Evolutionary conservation across 768 basidiomycete genomes (phyloP).

Genomic region (Tulasnella sp.): DNA sequence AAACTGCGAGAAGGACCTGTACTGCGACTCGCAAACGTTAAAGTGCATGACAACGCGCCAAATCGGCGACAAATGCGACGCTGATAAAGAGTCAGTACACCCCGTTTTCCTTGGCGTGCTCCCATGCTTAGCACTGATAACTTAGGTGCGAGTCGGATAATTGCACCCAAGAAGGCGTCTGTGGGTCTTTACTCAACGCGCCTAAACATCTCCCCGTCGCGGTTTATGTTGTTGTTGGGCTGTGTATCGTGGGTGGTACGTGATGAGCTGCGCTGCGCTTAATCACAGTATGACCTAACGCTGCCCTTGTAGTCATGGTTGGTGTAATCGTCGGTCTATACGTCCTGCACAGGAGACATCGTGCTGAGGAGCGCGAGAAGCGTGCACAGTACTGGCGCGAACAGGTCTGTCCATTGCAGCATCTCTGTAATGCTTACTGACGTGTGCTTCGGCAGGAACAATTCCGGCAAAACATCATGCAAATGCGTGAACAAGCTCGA

Average conservation of each 20-base stretch:
- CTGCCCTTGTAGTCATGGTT: constrained; percentile 47
- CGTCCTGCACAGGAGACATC: constrained; percentile 55
- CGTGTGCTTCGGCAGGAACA: constrained; percentile 41
- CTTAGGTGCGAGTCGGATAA: constrained; percentile 64
- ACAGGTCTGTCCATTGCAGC: constrained; percentile 37
- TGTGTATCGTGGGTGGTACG: constrained; percentile 63
- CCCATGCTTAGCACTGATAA: neutral
- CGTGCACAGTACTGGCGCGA: constrained; percentile 84
- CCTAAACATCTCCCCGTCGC: constrained; percentile 51
- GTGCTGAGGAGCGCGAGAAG: constrained; percentile 67
- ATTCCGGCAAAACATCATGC: constrained; percentile 66
- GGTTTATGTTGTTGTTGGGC: constrained; percentile 59
- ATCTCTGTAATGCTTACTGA: constrained; percentile 2
- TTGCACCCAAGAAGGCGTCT: constrained; percentile 48
- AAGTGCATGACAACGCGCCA: constrained; percentile 48
- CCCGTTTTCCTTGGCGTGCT: neutral
- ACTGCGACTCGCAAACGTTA: constrained; percentile 53
- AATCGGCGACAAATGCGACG: constrained; percentile 44
- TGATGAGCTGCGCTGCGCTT: constrained; percentile 4
- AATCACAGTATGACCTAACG: neutral
- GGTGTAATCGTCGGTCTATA: constrained; percentile 57
- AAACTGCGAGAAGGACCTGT: constrained; percentile 60
- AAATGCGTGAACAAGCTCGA: constrained; percentile 65
- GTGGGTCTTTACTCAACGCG: constrained; percentile 46
- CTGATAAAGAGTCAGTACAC: constrained; percentile 39